A percentile compares a stretch with the other conserved stretches of the same genome.
These are phyloP conservation scores for Parastagonospora nodorum DNA, from an alignment of 2,329 filamentous ascomycete species.

Conservation along the genomic window DNA sequence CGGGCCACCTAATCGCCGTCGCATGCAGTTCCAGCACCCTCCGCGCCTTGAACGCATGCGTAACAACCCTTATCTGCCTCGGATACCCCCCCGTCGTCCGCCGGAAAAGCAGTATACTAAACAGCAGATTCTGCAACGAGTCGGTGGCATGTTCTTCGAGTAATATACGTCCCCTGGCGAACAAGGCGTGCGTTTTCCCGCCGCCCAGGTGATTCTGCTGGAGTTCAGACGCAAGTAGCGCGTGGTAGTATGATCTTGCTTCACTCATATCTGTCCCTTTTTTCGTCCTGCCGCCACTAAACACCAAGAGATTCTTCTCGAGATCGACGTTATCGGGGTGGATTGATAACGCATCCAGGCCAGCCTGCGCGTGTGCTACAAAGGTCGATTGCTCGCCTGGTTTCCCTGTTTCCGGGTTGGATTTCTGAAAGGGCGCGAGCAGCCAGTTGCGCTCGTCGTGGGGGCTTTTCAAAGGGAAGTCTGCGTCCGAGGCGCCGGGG, in stretches of 20 bases:
- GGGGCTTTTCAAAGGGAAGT: conserved; percentile 36
- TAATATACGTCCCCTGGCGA: conserved; percentile 53
- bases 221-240: conserved; percentile 33
- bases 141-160: conserved; percentile 78
- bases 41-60: conserved; percentile 54
- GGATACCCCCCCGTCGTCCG: conserved; percentile 49
- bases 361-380: conserved; percentile 72
- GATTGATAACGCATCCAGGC: conserved; percentile 59
- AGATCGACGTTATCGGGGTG: conserved; percentile 49
- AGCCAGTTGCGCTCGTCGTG: conserved; percentile 59
- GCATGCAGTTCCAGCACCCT: conserved; percentile 50
- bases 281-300: conserved; percentile 68
- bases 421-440: conserved; percentile 73
- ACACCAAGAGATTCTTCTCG: conserved; percentile 59
- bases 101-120: conserved; percentile 67
- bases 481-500: conserved; percentile 29
- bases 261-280: conserved; percentile 39
- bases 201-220: conserved; percentile 29
- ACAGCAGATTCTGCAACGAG: conserved; percentile 83
- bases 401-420: conserved; percentile 45
- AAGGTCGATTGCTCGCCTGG: conserved; percentile 79
- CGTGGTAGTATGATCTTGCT: conserved; percentile 44
- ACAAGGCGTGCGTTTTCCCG: conserved; percentile 34
- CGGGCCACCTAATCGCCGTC: conserved; percentile 51
- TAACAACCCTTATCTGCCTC: conserved; percentile 49